A percentile compares a stretch with the other conserved stretches of the same genome.
These are phyloP conservation scores for Pestalotiopsis sp. DNA, from an alignment of 2,329 filamentous ascomycete species.

Conservation along the genomic window DNA sequence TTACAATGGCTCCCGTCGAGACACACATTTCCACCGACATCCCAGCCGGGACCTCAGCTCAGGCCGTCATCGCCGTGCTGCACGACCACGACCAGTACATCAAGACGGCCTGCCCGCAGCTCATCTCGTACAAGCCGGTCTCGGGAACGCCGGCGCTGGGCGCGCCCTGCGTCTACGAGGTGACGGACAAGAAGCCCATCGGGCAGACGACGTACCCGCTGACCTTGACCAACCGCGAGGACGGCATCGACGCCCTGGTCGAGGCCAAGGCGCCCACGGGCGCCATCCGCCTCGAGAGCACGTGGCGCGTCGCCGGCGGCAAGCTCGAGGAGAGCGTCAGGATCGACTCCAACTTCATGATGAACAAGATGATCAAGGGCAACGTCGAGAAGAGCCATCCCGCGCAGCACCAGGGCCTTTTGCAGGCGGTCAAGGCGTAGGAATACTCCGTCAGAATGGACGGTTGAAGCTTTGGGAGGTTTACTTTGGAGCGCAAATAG, in stretches of 20 bases:
- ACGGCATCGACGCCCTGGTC: conserved; percentile 27
- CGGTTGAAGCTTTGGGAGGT: background rate
- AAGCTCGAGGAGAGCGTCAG: conserved; percentile 26
- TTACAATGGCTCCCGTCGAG: conserved; percentile 22
- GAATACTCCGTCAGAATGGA: no score
- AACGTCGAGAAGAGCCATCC: conserved; percentile 31
- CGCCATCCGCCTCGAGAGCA: conserved; percentile 19
- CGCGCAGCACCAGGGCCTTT: conserved; percentile 23
- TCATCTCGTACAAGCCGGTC: conserved; percentile 23
- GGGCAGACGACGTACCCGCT: conserved; percentile 33
- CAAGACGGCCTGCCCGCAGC: conserved; percentile 26
- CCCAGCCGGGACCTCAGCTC: conserved; percentile 23
- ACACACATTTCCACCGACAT: conserved; percentile 44
- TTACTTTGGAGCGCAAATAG: no score
- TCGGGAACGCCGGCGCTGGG: conserved; percentile 16
- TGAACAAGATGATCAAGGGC: conserved; percentile 29
- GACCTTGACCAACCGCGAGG: conserved; percentile 27
- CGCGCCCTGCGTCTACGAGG: conserved; percentile 26
- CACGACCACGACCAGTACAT: conserved; percentile 52
- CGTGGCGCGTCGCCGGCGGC: conserved; percentile 17
- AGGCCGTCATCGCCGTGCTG: conserved; percentile 26
- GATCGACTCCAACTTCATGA: conserved; percentile 31
- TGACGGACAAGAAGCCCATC: conserved; percentile 40
- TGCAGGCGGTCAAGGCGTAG: conserved; percentile 10
- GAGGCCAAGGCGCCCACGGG: conserved; percentile 29